phyloP scores from a whole-genome alignment of 78 protist genomes.

The Pelomyxa schiedti region DNA sequence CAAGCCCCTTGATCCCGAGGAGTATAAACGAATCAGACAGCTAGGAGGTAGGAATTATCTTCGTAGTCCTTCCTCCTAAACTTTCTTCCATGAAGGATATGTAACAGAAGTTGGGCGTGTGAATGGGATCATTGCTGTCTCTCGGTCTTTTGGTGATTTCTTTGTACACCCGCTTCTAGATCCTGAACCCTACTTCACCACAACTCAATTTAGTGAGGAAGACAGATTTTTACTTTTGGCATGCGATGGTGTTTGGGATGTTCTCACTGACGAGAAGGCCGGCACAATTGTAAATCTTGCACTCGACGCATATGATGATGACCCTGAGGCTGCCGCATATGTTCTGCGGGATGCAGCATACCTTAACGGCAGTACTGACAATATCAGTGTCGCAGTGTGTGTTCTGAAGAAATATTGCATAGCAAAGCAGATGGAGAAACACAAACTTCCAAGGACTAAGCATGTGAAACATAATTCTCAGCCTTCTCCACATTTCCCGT shows the following conservation, averaged over 20 bases:
- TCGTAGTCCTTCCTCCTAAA: too few species aligned
- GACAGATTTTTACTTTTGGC: constrained; percentile 63
- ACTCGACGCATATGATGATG: not conserved
- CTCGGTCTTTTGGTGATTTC: constrained; percentile 66
- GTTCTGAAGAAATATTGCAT: too few species aligned
- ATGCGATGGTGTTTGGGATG: constrained; percentile 92
- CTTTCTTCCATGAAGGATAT: too few species aligned
- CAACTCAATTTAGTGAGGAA: not conserved
- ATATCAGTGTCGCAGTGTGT: constrained; percentile 39
- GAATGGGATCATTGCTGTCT: constrained; percentile 61
- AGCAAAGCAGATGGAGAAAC: too few species aligned
- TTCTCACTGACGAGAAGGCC: constrained; percentile 60
- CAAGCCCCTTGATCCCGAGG: constrained; percentile 55
- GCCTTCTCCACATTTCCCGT: too few species aligned
- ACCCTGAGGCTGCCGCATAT: constrained; percentile 2
- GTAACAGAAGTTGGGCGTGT: constrained; percentile 41
- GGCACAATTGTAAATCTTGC: constrained; percentile 25
- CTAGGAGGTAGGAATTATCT: too few species aligned
- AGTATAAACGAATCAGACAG: constrained; percentile 48
- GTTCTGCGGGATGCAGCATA: constrained; percentile 26
- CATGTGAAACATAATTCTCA: too few species aligned
- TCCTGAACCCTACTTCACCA: constrained; percentile 23
- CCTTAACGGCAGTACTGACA: constrained; percentile 48
- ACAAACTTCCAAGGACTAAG: too few species aligned
- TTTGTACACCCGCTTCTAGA: constrained; percentile 47